Evolutionary conservation across 306 rosid species (phyloP), one percentile per base, ranked within the genome.

Genomic region (Corylus heterophylla): DNA sequence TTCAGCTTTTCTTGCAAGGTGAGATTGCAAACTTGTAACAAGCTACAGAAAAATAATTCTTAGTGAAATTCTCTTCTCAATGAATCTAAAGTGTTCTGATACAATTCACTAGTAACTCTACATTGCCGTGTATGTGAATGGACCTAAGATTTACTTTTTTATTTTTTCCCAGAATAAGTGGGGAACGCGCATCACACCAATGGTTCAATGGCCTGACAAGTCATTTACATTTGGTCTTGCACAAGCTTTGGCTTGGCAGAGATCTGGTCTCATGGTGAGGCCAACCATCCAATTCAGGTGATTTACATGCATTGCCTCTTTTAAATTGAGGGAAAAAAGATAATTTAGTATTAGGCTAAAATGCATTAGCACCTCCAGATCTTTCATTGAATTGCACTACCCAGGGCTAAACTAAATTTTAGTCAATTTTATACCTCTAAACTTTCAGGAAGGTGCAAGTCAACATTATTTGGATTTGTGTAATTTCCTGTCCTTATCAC

Each of bases 1-100:
- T 96, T 88, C 87, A 96, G 96, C 91, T 96, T 84, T 83, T 96
- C 98, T 70, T 91, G 92, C 93, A 93, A 96, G 98, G 99, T 96
- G 74, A 84, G 83, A 71, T 62, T 76, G 78, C 59, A 69, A 77
- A 76, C 71, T 76, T 63, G 7, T 67, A 35, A 48, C 2, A 75
- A 56, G 49, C 37, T 49, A 31, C 71, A 14, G 66, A 50, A 67
- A 51, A 64, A 9, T 52, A 22, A 70, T 10, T 10, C 8, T 17
- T 8, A 69, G 67, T 50, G 44, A 54, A 49, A 47, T 67, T 71
- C 31, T 51, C 27, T 58, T 79, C 42, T 9, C 64, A 75, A 52
- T 35, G 10, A 45, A 42, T 18, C 8, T 78, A 27, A 50, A 25
- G 68, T 58, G 70, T 59, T 62, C 47, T 47, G 72, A 63, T 68